phyloP scores from a whole-genome alignment of 257 asterid genomes.

The Henckelia pumila region DNA sequence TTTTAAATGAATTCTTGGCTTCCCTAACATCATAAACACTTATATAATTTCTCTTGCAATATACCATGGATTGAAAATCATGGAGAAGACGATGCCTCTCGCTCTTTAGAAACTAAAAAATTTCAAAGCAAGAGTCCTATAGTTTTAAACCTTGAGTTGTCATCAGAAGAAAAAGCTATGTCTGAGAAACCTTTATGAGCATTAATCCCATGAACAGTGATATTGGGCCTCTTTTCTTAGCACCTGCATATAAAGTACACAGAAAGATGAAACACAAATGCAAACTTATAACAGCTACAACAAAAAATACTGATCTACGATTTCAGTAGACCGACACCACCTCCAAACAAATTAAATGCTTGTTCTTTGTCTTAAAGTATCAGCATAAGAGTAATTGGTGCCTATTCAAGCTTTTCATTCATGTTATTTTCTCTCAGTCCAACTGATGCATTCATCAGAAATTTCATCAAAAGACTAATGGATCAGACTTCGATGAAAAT shows the following conservation, averaged over 20 bases:
- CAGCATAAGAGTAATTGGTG: not conserved
- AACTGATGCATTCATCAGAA: not conserved
- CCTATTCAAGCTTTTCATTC: constrained; percentile 10
- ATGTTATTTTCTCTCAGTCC: not conserved
- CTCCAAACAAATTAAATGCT: not conserved
- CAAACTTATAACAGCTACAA: not conserved
- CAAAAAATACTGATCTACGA: constrained; percentile 1
- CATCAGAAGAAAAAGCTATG: constrained; percentile 69
- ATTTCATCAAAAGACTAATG: not conserved
- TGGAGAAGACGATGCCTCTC: constrained; percentile 10
- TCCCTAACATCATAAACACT: constrained; percentile 14
- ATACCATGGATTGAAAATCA: constrained; percentile 16
- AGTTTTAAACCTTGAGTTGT: constrained; percentile 59
- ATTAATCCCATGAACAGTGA: constrained; percentile 70
- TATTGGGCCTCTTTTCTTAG: constrained; percentile 62
- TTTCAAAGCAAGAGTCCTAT: not conserved
- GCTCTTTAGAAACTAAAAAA: constrained; percentile 8
- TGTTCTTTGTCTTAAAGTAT: too few relatives aligned
- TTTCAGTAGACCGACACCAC: not conserved
- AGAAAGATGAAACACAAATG: constrained; percentile 1
- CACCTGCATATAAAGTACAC: constrained; percentile 49
- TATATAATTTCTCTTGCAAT: constrained; percentile 15
- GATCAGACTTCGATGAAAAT: not conserved
- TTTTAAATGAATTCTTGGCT: not conserved
- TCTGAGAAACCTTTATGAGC: constrained; percentile 73